Evolutionary conservation across 345 rosid genomes (phyloP), one percentile per base, ranked within the genome.

Genomic region (Moricandia moricandioides): DNA sequence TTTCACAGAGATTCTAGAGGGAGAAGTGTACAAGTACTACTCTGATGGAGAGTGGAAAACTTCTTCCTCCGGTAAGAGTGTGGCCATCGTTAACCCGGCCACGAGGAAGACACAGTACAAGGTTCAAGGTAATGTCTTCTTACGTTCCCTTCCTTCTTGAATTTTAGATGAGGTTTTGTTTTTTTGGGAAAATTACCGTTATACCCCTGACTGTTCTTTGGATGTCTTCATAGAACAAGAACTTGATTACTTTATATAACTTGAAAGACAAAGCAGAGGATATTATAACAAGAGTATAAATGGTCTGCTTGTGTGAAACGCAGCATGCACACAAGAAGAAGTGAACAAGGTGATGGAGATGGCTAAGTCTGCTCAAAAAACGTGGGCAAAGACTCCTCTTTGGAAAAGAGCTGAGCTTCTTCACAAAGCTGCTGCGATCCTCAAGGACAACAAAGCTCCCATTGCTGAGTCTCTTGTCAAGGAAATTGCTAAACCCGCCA

Each of bases 381-480:
- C 85, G 3, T 95, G 97, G 99, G 99, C 96, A 4, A 95, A 88
- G 84, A 95, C 97, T 60, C 99, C 99, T 5, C 82, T 95, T 9
- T 95, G 99, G 99, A 95, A 89, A 86, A 82, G 99, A 82, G 97
- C 98, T 5, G 98, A 95, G 86, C 94, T 90, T 2, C 99, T 95
- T 65, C 99, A 95, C 83, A 92, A 85, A 62, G 99, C 97, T 47
- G 99, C 97, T 21, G 92, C 97, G 0, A 84, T 95, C 33, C 88
- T 95, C 51, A 95, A 92, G 81, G 89, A 85, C 69, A 92, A 92
- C 85, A 95, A 89, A 77, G 78, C 83, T 40, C 90, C 97, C 9
- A 85, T 95, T 59, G 96, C 97, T 8, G 98, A 92, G 68, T 95
- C 96, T 77, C 84, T 95, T 24, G 91, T 95, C 18, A 92, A 95